phyloP scores from a whole-genome alignment of 495 filamentous ascomycete genomes.

The Aspergillus carlsbadensis region DNA sequence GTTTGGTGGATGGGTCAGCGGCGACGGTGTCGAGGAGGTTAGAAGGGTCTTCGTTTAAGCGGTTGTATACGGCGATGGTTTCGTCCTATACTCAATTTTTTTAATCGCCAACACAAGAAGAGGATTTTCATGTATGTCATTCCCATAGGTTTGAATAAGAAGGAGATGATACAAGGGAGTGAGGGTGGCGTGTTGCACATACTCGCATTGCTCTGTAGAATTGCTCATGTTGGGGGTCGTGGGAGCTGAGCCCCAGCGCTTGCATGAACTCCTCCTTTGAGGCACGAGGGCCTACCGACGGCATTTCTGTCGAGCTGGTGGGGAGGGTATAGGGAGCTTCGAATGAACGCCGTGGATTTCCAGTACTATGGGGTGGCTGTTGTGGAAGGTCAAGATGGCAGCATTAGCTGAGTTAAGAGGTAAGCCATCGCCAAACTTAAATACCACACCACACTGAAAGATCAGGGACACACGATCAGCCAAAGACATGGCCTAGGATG shows the following conservation, averaged over 20 bases:
- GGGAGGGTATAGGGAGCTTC: not conserved
- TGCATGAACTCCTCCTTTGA: conserved; percentile 49
- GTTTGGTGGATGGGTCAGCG: conserved; percentile 33
- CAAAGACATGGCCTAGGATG: conserved; percentile 6
- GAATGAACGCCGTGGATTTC: not conserved
- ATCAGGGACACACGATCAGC: conserved; percentile 8
- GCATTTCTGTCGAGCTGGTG: conserved; percentile 14
- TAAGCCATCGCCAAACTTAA: conserved; percentile 8
- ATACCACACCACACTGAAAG: conserved; percentile 6
- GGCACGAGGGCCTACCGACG: conserved; percentile 42
- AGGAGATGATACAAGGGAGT: not conserved
- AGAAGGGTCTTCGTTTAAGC: conserved; percentile 38
- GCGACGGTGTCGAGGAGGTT: conserved; percentile 41
- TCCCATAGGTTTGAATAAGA: not conserved
- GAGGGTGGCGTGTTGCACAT: conserved; percentile 12
- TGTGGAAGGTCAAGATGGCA: not conserved
- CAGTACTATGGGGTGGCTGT: not conserved
- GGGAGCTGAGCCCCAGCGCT: conserved; percentile 38
- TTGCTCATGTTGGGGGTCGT: conserved; percentile 41
- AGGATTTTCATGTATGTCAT: conserved; percentile 5
- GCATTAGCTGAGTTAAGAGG: not conserved
- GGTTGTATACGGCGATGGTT: conserved; percentile 46
- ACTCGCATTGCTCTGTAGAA: conserved; percentile 47
- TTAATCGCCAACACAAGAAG: not conserved
- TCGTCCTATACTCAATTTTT: conserved; percentile 37